phyloP scores from a whole-genome alignment of 2,329 filamentous ascomycete species.

The Arthroderma sp. region DNA sequence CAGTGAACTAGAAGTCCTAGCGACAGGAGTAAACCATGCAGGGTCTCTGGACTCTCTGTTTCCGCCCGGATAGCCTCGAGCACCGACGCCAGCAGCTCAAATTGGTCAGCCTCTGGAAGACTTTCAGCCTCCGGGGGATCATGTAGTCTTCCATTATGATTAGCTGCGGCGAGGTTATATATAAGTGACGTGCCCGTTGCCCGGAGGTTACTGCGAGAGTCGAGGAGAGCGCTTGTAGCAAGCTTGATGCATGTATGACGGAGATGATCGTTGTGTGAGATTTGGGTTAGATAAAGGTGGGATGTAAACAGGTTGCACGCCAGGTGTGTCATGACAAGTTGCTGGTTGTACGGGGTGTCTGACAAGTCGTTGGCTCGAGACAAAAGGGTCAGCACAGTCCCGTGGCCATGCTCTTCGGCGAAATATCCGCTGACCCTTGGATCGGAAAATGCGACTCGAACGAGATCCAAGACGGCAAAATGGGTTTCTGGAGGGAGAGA shows the following conservation, averaged over 20 bases:
- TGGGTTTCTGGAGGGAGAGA: slow-evolving; percentile 51
- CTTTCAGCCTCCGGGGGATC: slow-evolving; percentile 39
- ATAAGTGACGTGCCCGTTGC: slow-evolving; percentile 72
- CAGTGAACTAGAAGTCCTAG: slow-evolving; percentile 66
- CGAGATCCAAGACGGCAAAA: slow-evolving; percentile 76
- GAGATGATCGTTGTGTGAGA: slow-evolving; percentile 44
- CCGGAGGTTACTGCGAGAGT: slow-evolving; percentile 62
- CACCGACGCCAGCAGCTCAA: slow-evolving; percentile 69
- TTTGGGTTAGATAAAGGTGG: slow-evolving; percentile 54
- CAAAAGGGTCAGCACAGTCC: slow-evolving; percentile 49
- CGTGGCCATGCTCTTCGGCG: slow-evolving; percentile 58
- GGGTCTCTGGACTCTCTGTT: slow-evolving; percentile 49
- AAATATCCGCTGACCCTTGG: slow-evolving; percentile 69
- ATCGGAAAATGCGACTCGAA: slow-evolving; percentile 66
- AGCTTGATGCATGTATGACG: slow-evolving; percentile 53
- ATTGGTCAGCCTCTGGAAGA: slow-evolving; percentile 57
- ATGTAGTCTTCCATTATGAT: slow-evolving; percentile 53
- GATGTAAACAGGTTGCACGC: slow-evolving; percentile 75
- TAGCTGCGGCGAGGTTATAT: slow-evolving; percentile 66
- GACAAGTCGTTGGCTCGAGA: slow-evolving; percentile 42
- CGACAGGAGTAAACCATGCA: slow-evolving; percentile 64
- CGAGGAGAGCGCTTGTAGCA: slow-evolving; percentile 65
- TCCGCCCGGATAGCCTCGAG: slow-evolving; percentile 58
- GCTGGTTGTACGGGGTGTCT: slow-evolving; percentile 63
- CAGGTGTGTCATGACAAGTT: slow-evolving; percentile 72